A percentile compares a stretch with the other conserved stretches of the same genome.
These are phyloP conservation scores for Ophiosphaerella herpotricha DNA, from an alignment of 2,329 filamentous ascomycete genomes.

Conservation along the genomic window DNA sequence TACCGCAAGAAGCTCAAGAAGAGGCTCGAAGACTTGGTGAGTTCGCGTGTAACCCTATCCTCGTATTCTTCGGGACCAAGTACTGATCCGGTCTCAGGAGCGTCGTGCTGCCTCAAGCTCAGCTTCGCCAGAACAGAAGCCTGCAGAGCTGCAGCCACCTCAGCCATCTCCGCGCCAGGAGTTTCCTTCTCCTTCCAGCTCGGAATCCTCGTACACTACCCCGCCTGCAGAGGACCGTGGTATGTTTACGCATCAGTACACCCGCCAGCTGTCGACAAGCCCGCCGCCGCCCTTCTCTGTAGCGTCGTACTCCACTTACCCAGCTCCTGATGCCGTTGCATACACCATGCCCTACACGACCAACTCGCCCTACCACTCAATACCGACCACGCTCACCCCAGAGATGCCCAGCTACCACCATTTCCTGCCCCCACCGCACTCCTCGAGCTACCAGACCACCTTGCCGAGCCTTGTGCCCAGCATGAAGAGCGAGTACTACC, in stretches of 20 bases:
- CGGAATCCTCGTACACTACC: slow-evolving; percentile 41
- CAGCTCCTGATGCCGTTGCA: slow-evolving; percentile 67
- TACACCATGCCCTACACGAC: slow-evolving; percentile 61
- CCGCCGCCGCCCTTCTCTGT: slow-evolving; percentile 67
- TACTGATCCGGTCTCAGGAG: slow-evolving; percentile 53
- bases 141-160: slow-evolving; percentile 56
- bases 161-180: slow-evolving; percentile 44
- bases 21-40: slow-evolving; percentile 74
- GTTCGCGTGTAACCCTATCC: slow-evolving; percentile 12
- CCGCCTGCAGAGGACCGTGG: slow-evolving; percentile 68
- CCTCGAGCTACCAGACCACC: slow-evolving; percentile 56
- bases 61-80: slow-evolving; percentile 14
- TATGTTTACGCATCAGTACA: slow-evolving; percentile 69
- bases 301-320: slow-evolving; percentile 66
- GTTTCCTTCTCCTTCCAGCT: slow-evolving; percentile 43
- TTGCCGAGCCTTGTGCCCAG: slow-evolving; percentile 65
- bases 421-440: slow-evolving; percentile 56
- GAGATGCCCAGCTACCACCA: slow-evolving; percentile 57
- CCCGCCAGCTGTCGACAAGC: slow-evolving; percentile 71
- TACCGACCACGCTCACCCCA: slow-evolving; percentile 43
- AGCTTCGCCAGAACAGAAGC: slow-evolving; percentile 63
- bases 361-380: slow-evolving; percentile 44
- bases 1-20: slow-evolving; percentile 97
- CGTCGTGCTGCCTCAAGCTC: slow-evolving; percentile 70
- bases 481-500: slow-evolving; percentile 69